Base-by-base conservation (phyloP, 805 yeast genomes). In the Lipomyces lipofer region DNA sequence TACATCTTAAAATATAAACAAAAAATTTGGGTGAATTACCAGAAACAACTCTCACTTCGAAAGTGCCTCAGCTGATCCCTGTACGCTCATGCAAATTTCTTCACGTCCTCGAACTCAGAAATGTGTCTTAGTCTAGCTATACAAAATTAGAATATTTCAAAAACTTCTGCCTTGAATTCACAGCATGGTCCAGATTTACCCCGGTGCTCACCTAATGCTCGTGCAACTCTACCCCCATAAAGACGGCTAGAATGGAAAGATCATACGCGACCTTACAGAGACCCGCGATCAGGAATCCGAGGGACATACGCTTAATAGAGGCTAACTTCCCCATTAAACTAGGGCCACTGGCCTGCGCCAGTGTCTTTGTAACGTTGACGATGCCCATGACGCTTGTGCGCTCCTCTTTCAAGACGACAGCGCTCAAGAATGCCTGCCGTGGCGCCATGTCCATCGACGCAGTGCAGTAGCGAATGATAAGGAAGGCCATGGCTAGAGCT, bases 401-500 rank as follows among this genome's bases (percentile, higher is more conserved):
- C 46, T 88, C 94, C 9, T 74, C 69, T 10, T 78, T 77, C 13
- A 77, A 75, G 36, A 90, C 81, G 19, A 88, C 73, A 1, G 86
- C 77, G 0, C 95, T 83, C 47, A 90, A 70, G 38, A 90, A 74
- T 7, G 89, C 80, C 70, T 89, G 96, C 48, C 97, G 79, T 5
- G 97, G 96, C 2, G 89, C 94, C 27, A 89, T 96, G 67, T 90
- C 97, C 91, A 90, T 88, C 1, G 91, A 81, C 1, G 84, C 75
- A 0, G 88, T 80, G 1, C 84, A 71, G 55, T 82, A 83, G 59
- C 87, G 81, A 24, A 79, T 66, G 19, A 84, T 60, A 30, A 86
- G 73, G 4, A 81, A 69, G 0, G 71, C 51, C 25, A 86, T 75
- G 0, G 92, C 86, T 0, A 67, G 55, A n/a, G 73, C 57, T 35